A percentile compares a stretch with the other conserved stretches of the same genome.
Evolutionary conservation across 2,329 filamentous ascomycete genomes (phyloP).

Genomic region (Ophiocordyceps camponoti-floridani): DNA sequence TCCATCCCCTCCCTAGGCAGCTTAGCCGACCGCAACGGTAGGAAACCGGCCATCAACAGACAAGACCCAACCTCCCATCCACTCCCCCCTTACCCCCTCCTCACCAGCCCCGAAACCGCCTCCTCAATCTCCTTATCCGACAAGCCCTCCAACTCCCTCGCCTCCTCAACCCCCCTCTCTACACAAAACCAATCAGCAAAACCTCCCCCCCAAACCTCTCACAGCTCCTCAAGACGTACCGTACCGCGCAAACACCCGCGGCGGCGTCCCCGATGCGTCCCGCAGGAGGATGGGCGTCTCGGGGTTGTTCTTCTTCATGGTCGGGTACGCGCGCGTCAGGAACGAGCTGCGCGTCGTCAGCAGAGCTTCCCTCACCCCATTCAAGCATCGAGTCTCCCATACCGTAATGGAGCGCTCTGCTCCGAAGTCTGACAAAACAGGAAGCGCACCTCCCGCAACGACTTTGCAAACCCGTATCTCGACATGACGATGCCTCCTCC

Average conservation of each 20-base stretch:
- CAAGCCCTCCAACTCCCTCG: conserved; percentile 38
- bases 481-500: conserved; percentile 52
- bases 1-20: no score
- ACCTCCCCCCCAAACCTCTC: no score
- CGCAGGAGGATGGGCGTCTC: conserved; percentile 85
- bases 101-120: conserved; percentile 32
- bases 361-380: no score
- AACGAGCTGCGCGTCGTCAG: conserved; percentile 48
- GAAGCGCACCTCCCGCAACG: conserved; percentile 90
- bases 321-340: conserved; percentile 78
- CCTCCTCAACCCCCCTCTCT: conserved; percentile 32
- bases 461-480: conserved; percentile 71
- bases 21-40: no score
- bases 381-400: no score
- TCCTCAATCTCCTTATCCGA: conserved; percentile 45
- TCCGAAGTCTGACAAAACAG: conserved; percentile 91
- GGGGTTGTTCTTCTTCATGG: conserved; percentile 99
- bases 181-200: no score
- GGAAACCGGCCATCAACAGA: no score
- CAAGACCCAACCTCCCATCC: no score
- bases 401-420: conserved; percentile 74
- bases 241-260: conserved; percentile 82
- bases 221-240: conserved; percentile 29
- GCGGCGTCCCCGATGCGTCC: conserved; percentile 70
- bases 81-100: no score